phyloP scores from a whole-genome alignment of 305 asterid genomes.

The Plantago lanceolata region DNA sequence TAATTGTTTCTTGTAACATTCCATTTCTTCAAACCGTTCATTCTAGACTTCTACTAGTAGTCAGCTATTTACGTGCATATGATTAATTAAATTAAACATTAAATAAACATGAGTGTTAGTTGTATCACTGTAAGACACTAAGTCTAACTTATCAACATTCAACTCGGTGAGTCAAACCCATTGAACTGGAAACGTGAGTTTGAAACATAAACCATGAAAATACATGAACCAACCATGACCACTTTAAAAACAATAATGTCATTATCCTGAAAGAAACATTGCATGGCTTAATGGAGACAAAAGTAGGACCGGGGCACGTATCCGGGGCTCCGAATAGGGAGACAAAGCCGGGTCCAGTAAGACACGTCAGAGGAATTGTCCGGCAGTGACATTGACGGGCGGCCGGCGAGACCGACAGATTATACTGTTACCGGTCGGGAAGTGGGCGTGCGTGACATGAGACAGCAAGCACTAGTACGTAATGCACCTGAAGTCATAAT shows the following conservation, averaged over 20 bases:
- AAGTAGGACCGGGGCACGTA: not conserved
- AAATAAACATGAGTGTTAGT: too few species aligned
- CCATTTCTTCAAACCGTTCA: too few species aligned
- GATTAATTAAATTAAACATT: too few species aligned
- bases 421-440: not conserved
- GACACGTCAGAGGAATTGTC: not conserved
- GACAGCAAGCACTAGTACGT: constrained; percentile 8
- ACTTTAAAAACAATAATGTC: constrained; percentile 1
- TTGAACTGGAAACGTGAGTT: not conserved
- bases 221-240: constrained; percentile 6
- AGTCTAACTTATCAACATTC: not conserved
- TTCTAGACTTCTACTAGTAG: too few species aligned
- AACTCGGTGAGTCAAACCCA: constrained; percentile 11
- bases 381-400: not conserved
- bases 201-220: not conserved
- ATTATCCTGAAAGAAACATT: not conserved
- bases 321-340: not conserved
- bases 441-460: constrained; percentile 15
- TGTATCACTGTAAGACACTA: too few species aligned
- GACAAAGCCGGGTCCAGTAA: not conserved
- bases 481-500: not conserved
- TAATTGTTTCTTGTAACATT: too few species aligned
- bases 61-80: too few species aligned
- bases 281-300: not conserved
- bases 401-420: constrained; percentile 4